phyloP scores from a whole-genome alignment of 2,329 filamentous ascomycete genomes.

The Xylariaceae sp. region DNA sequence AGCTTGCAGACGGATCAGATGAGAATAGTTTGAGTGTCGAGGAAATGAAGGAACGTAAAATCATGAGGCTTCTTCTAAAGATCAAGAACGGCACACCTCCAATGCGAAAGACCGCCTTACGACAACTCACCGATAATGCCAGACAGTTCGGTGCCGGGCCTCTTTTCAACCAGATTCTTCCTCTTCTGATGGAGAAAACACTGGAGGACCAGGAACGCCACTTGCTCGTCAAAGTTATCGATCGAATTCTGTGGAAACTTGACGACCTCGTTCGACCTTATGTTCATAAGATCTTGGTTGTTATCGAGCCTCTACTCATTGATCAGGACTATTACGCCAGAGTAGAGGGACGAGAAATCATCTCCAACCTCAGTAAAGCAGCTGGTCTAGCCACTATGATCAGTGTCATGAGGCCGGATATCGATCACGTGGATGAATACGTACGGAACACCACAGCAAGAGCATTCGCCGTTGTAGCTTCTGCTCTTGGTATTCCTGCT shows the following conservation, averaged over 20 bases:
- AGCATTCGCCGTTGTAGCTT: slow-evolving; percentile 95
- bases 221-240: slow-evolving; percentile 97
- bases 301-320: slow-evolving; percentile 98
- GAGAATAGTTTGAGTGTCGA: slow-evolving; percentile 91
- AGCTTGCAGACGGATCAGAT: slow-evolving; percentile 89
- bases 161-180: slow-evolving; percentile 95
- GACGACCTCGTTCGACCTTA: slow-evolving; percentile 95
- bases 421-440: slow-evolving; percentile 97
- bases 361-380: slow-evolving; percentile 94
- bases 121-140: slow-evolving; percentile 96
- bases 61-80: slow-evolving; percentile 93
- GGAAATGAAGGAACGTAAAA: slow-evolving; percentile 95
- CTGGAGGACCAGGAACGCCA: slow-evolving; percentile 97
- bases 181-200: slow-evolving; percentile 95
- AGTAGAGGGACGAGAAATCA: slow-evolving; percentile 97
- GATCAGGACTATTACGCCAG: slow-evolving; percentile 99
- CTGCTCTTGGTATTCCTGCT: slow-evolving; percentile 90
- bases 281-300: slow-evolving; percentile 96
- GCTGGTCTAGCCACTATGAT: slow-evolving; percentile 98
- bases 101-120: slow-evolving; percentile 96
- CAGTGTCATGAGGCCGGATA: slow-evolving; percentile 97
- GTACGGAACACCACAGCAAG: slow-evolving; percentile 96
- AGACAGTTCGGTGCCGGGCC: slow-evolving; percentile 91
- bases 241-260: slow-evolving; percentile 96
- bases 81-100: slow-evolving; percentile 99